These are phyloP conservation scores for Aspergillus bridgeri DNA, from an alignment of 495 filamentous ascomycete species.

Conservation along the genomic window DNA sequence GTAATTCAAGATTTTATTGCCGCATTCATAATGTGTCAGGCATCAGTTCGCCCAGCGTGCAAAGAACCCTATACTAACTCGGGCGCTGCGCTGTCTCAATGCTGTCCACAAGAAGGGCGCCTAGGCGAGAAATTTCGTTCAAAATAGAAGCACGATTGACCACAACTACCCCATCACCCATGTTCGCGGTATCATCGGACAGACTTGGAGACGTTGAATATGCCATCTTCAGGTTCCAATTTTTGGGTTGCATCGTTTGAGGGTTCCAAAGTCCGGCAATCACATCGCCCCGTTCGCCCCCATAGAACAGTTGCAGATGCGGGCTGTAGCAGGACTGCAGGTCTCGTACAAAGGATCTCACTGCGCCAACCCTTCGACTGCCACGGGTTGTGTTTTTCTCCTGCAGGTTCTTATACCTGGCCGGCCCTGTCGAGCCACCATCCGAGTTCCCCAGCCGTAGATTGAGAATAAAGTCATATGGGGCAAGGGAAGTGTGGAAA, in stretches of 20 bases:
- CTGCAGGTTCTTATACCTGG: constrained; percentile 71
- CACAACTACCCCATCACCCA: constrained; percentile 39
- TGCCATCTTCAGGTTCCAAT: constrained; percentile 64
- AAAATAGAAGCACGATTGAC: constrained; percentile 73
- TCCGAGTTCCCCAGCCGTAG: constrained; percentile 50
- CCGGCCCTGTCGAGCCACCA: constrained; percentile 22
- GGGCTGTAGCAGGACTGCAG: constrained; percentile 58
- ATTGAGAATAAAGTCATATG: constrained; percentile 83
- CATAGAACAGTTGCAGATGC: constrained; percentile 71
- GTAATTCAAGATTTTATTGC: background rate
- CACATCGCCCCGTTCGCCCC: constrained; percentile 49
- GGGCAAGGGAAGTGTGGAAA: constrained; percentile 63
- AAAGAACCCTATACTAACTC: constrained; percentile 9
- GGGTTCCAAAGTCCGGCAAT: constrained; percentile 87
- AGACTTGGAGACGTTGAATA: constrained; percentile 62
- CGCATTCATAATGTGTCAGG: background rate
- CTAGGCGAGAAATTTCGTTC: constrained; percentile 66
- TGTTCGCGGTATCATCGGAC: constrained; percentile 13
- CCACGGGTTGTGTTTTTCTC: constrained; percentile 16
- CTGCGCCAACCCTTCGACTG: constrained; percentile 34
- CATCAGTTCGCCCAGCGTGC: background rate
- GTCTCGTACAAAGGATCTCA: constrained; percentile 53
- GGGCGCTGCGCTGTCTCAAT: constrained; percentile 30
- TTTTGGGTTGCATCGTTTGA: constrained; percentile 42
- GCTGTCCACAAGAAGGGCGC: constrained; percentile 39